Evolutionary conservation across 2,329 filamentous ascomycete genomes (phyloP).

Genomic region (Colletotrichum liaoningense): DNA sequence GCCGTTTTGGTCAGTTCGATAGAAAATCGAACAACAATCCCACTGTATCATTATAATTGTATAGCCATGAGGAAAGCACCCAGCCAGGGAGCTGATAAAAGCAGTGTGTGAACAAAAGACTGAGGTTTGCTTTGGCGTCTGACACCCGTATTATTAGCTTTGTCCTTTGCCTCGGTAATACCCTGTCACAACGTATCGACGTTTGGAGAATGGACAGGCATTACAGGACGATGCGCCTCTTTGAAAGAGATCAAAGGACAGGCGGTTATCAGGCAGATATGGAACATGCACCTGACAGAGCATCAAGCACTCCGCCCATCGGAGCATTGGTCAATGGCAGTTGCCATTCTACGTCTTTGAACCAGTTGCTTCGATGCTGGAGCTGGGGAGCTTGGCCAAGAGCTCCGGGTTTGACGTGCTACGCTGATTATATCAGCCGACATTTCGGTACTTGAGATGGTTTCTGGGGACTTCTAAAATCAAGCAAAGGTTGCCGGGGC

Average conservation of each 20-base stretch:
- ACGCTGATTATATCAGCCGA: conserved; percentile 18
- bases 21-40: not conserved
- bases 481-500: not conserved
- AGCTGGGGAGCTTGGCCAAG: conserved; percentile 16
- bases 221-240: not conserved
- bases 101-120: conserved; percentile 18
- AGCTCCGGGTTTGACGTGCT: conserved; percentile 10
- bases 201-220: not conserved
- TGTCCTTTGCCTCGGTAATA: conserved; percentile 17
- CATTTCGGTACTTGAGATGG: not conserved
- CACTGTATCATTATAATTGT: conserved; percentile 12
- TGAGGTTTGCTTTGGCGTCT: conserved; percentile 29
- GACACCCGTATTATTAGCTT: conserved; percentile 19
- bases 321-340: conserved; percentile 16
- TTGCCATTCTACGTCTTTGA: not conserved
- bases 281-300: not conserved
- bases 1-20: not conserved
- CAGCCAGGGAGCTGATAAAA: not conserved
- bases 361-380: not conserved
- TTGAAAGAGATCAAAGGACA: not conserved
- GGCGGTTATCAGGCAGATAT: not conserved
- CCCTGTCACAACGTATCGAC: not conserved
- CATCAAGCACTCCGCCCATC: not conserved
- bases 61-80: not conserved
- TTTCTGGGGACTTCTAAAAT: not conserved